Evolutionary conservation across 2,329 filamentous ascomycete genomes (phyloP), one percentile per base, ranked within the genome.

Genomic region (Pyricularia grisea): DNA sequence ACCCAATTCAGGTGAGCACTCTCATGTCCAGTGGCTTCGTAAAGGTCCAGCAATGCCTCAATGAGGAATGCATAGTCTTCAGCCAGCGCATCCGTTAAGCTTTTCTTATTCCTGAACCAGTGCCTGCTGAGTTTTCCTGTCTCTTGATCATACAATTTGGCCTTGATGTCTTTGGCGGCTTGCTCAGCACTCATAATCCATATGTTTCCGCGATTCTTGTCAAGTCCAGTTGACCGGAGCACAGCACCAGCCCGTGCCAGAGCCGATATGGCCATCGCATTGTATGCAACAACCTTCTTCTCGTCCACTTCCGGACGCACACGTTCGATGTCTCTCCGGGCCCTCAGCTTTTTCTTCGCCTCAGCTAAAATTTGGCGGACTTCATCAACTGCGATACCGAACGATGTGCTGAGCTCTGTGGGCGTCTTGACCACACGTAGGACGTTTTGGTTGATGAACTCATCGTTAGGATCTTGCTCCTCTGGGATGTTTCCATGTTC

Each of bases 61-160:
- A 93, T 91, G 60, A 98, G 78, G 77, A 94, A 97, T 2, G 94
- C 93, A 76, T 98, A 98, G 79, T 99, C 95, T 74, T 98, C 95
- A 0, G 94, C 92, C 78, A 98, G 97, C 0, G 87, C 94, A 58
- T 84, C 83, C 0, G 88, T 89, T 23, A 87, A 83, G 31, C 90
- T 88, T 10, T 87, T 83, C 1, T 84, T 81, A 72, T 87, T 84
- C 71, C 89, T 87, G 33, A 88, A 87, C 79, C 90, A 96, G 61
- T 94, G 87, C 67, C 94, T 87, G 76, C 90, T 92, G 20, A 98
- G 80, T 3, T 86, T 85, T 65, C 86, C 85, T 0, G 82, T 84
- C 0, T 81, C 73, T 10, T 82, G 76, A 71, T 94, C 88, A 83
- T 92, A 97, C 1, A 98, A 84, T 28, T 91, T 86, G 12, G 84